These are phyloP conservation scores for Chrysanthemum lavandulifolium DNA, from an alignment of 129 eudicot genomes.

Conservation along the genomic window DNA sequence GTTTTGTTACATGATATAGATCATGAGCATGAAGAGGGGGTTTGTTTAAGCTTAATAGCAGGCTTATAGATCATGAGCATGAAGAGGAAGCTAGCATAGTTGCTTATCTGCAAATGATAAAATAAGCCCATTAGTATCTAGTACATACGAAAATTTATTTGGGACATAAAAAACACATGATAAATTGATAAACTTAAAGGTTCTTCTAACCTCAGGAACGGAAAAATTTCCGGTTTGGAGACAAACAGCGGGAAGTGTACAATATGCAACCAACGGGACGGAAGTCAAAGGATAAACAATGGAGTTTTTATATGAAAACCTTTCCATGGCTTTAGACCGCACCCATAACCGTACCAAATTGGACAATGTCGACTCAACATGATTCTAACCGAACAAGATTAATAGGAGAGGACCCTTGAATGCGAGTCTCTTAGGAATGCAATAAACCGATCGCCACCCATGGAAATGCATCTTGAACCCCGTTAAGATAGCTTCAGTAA, in stretches of 20 bases:
- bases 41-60: too few relatives aligned
- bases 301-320: constrained; percentile 78
- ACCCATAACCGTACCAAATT: constrained; percentile 85
- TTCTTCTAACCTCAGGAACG: constrained; percentile 68
- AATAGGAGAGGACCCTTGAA: too few relatives aligned
- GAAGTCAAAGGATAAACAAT: constrained; percentile 87
- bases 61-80: constrained; percentile 38
- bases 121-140: too few relatives aligned
- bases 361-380: constrained; percentile 83
- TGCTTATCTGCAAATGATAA: constrained; percentile 53
- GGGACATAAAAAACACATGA: too few relatives aligned
- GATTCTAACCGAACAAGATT: constrained; percentile 62
- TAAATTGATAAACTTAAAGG: neutral
- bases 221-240: neutral
- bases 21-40: too few relatives aligned
- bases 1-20: too few relatives aligned
- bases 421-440: too few relatives aligned
- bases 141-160: too few relatives aligned
- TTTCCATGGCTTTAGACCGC: constrained; percentile 85
- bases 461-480: too few relatives aligned
- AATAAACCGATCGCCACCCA: too few relatives aligned
- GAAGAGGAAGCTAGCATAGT: constrained; percentile 70
- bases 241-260: constrained; percentile 7
- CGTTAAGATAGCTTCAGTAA: too few relatives aligned
- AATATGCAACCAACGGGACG: constrained; percentile 72